Conservation (phyloP, 371 early-diverging fungal species). For the Mortierella sp. region DNA sequence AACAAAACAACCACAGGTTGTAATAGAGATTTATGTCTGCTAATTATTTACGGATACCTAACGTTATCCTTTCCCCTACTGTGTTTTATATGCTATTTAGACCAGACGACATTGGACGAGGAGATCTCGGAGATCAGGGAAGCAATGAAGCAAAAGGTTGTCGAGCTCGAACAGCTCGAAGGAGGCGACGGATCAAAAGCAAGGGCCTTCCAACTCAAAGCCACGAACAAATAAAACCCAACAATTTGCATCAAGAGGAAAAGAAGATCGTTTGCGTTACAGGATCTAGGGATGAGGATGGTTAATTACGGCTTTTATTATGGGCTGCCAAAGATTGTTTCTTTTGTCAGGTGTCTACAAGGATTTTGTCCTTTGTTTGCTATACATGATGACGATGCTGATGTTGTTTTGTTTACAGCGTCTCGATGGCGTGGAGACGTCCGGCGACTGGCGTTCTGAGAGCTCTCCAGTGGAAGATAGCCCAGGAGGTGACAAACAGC, state of each 20-base stretch:
- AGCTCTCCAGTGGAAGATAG: slow-evolving; percentile 35
- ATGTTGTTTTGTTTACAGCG: slow-evolving; percentile 1
- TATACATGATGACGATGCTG: too few relatives aligned
- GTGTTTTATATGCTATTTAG: slow-evolving; percentile 25
- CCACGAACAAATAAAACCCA: slow-evolving; percentile 24
- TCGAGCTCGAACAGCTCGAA: slow-evolving; percentile 63
- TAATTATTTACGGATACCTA: background rate
- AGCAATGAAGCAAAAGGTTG: slow-evolving; percentile 61
- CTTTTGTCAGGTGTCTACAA: background rate
- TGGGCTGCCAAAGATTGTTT: too few relatives aligned
- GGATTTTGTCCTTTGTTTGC: background rate
- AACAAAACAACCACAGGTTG: background rate
- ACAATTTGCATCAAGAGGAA: background rate
- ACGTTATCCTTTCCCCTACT: background rate
- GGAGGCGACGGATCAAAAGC: slow-evolving; percentile 59
- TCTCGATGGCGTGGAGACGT: background rate
- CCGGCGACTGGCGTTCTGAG: slow-evolving; percentile 11
- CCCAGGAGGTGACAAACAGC: slow-evolving; percentile 39
- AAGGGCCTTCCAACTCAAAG: slow-evolving; percentile 51
- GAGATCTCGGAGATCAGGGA: slow-evolving; percentile 61
- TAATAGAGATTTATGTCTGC: too few relatives aligned
- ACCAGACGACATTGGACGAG: slow-evolving; percentile 61
- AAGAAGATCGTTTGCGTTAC: background rate
- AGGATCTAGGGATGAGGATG: background rate
- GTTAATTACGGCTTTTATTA: background rate